These are phyloP conservation scores for Lodderomyces metapsilosis DNA, from an alignment of 1,139 yeast genomes.

Conservation along the genomic window DNA sequence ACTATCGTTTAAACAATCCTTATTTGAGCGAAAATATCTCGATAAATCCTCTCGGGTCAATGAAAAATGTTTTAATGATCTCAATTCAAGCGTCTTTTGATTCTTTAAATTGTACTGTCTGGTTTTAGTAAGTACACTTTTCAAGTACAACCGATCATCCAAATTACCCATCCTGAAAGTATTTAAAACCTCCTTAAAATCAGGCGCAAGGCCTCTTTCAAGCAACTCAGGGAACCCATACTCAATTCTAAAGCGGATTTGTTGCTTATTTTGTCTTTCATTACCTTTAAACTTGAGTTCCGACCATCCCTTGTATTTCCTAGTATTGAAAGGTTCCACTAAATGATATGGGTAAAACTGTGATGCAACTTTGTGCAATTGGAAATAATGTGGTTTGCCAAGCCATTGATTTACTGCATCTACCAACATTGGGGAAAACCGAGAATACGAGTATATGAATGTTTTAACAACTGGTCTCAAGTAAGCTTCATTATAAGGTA, in stretches of 20 bases:
- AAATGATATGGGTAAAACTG: conserved; percentile 30
- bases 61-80: conserved; percentile 21
- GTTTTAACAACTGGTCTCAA: conserved; percentile 27
- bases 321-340: conserved; percentile 16
- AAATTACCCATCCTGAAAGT: conserved; percentile 22
- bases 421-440: conserved; percentile 27
- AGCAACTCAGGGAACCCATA: conserved; percentile 36
- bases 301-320: conserved; percentile 18
- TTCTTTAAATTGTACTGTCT: conserved; percentile 18
- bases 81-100: conserved; percentile 20
- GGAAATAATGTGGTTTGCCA: conserved; percentile 15
- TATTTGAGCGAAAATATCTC: conserved; percentile 15
- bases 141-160: conserved; percentile 13
- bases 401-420: conserved; percentile 26
- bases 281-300: conserved; percentile 5
- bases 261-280: conserved; percentile 15
- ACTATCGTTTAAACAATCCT: conserved; percentile 22
- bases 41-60: conserved; percentile 18
- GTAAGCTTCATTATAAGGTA: conserved; percentile 21
- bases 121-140: conserved; percentile 21
- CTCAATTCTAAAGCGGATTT: conserved; percentile 32
- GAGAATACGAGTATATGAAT: conserved; percentile 36
- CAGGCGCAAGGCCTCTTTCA: conserved; percentile 38
- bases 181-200: conserved; percentile 27
- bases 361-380: conserved; percentile 26